Percentiles rank a stretch among this genome's conserved stretches.
Conservation (phyloP, 2,329 filamentous ascomycete species). For the Triangularia verruculosa region DNA sequence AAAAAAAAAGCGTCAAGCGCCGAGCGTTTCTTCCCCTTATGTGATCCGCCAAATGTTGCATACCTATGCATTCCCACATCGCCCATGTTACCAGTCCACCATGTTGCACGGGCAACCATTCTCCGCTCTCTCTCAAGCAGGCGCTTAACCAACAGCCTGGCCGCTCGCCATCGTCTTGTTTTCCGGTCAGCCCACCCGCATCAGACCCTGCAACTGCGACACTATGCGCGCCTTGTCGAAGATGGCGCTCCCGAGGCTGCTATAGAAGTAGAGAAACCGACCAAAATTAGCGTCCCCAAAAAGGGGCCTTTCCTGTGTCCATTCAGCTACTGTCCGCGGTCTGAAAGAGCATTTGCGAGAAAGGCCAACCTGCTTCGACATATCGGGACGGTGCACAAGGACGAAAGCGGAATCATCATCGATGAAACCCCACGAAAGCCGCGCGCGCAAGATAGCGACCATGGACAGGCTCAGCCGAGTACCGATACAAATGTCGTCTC, state of each 20-base stretch:
- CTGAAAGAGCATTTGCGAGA: background rate
- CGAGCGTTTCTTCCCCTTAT: background rate
- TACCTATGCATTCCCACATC: background rate
- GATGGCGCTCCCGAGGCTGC: background rate
- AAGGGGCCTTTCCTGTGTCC: background rate
- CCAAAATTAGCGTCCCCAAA: background rate
- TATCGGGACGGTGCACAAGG: background rate
- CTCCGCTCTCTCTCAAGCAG: background rate
- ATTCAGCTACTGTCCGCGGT: background rate
- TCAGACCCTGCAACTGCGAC: background rate
- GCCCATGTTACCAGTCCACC: background rate
- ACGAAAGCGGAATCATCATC: background rate
- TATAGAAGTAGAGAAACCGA: too few relatives aligned
- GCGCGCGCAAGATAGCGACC: too few relatives aligned
- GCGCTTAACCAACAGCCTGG: background rate
- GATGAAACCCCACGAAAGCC: background rate
- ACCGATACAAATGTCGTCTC: background rate
- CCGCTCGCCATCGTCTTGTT: background rate
- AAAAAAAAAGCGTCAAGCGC: background rate
- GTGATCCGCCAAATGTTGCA: background rate
- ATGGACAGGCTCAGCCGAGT: too few relatives aligned
- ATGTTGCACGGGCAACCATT: background rate
- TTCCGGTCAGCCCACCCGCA: background rate
- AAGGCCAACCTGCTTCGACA: background rate
- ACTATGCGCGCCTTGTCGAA: background rate